phyloP scores from a whole-genome alignment of 192 early-diverging fungal genomes.

The Coemansia aciculifera region DNA sequence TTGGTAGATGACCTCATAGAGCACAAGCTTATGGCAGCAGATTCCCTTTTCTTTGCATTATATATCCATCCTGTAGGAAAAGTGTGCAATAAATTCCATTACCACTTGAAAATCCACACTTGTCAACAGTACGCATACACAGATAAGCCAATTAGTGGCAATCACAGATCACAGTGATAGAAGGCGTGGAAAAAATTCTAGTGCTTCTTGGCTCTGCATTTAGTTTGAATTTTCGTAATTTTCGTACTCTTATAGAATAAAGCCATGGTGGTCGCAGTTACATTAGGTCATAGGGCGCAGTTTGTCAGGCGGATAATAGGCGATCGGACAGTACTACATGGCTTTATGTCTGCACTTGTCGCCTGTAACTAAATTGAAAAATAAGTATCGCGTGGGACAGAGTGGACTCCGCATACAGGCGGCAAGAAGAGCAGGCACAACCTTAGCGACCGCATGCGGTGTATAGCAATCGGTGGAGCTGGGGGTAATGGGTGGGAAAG shows the following conservation, averaged over 20 bases:
- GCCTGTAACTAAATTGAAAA: not conserved
- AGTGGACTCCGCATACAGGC: conserved; percentile 1
- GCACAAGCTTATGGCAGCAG: too few relatives aligned
- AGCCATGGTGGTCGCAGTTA: not conserved
- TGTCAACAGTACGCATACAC: too few relatives aligned
- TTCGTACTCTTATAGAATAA: not conserved
- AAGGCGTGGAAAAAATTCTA: not conserved
- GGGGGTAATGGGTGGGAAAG: conserved; percentile 78
- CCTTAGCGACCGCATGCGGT: conserved; percentile 72
- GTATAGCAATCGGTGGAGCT: conserved; percentile 63
- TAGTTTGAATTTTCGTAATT: not conserved
- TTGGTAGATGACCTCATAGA: too few relatives aligned
- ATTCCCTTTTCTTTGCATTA: too few relatives aligned
- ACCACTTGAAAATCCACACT: too few relatives aligned
- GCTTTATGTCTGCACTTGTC: not conserved
- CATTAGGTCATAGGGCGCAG: not conserved
- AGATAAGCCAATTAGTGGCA: too few relatives aligned
- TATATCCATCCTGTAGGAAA: too few relatives aligned
- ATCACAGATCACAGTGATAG: not conserved
- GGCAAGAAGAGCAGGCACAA: conserved; percentile 56
- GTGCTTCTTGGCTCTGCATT: not conserved
- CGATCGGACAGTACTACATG: not conserved
- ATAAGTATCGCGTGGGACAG: not conserved
- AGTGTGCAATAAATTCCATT: too few relatives aligned
- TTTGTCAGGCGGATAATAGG: not conserved